Evolutionary conservation across 2,329 filamentous ascomycete genomes (phyloP).

Genomic region (Xylariaceae sp.): DNA sequence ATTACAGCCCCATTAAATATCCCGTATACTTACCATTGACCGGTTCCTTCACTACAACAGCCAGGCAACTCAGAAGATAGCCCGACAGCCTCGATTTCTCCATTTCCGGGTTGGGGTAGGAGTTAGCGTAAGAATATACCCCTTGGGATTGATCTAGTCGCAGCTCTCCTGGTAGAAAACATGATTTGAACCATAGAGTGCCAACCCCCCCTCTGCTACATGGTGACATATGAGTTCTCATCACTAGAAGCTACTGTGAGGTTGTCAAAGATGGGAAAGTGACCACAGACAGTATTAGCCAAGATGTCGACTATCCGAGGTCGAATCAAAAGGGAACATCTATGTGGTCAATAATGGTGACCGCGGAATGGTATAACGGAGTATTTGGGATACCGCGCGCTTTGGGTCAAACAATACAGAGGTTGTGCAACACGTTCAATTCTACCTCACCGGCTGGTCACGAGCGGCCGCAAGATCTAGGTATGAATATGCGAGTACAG

Average conservation of each 20-base stretch:
- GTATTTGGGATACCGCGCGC: not conserved
- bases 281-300: not conserved
- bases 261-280: not conserved
- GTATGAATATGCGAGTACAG: slow-evolving; percentile 10
- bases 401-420: not conserved
- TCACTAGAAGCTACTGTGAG: not conserved
- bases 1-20: not conserved
- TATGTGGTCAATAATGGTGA: not conserved
- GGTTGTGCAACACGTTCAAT: not conserved
- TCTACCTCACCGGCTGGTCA: not conserved
- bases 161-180: no score
- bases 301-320: not conserved
- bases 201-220: no score
- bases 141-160: slow-evolving; percentile 13
- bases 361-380: not conserved
- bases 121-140: slow-evolving; percentile 26
- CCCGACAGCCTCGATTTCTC: slow-evolving; percentile 1
- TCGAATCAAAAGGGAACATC: not conserved
- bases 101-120: not conserved
- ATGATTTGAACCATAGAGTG: slow-evolving; percentile 1
- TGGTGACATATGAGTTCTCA: no score
- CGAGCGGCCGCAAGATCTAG: not conserved
- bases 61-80: not conserved
- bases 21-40: not conserved
- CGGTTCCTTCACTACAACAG: not conserved